Evolutionary conservation across 495 filamentous ascomycete genomes (phyloP).

Genomic region (Xylaria curta): DNA sequence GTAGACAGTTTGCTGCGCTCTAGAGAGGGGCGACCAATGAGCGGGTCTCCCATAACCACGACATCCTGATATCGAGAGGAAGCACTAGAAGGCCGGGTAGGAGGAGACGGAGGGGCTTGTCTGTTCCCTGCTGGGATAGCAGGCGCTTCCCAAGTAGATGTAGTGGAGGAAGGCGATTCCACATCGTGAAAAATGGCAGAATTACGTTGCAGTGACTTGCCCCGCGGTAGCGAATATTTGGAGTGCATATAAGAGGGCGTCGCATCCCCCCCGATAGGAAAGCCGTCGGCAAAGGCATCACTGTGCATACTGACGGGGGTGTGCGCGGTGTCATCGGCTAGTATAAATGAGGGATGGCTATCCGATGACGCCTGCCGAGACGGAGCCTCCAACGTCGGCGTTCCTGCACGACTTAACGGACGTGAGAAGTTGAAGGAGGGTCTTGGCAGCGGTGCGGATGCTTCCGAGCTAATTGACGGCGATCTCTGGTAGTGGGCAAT

Average conservation of each 20-base stretch:
- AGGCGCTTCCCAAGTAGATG: slow-evolving; percentile 68
- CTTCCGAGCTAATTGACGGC: slow-evolving; percentile 82
- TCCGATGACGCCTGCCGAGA: slow-evolving; percentile 65
- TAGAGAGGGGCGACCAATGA: slow-evolving; percentile 45
- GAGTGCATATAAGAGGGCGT: slow-evolving; percentile 83
- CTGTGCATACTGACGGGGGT: slow-evolving; percentile 70
- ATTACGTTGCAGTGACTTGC: slow-evolving; percentile 73
- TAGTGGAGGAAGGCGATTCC: slow-evolving; percentile 50
- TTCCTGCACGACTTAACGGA: slow-evolving; percentile 80
- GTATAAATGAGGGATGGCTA: slow-evolving; percentile 65
- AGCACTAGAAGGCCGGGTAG: slow-evolving; percentile 57
- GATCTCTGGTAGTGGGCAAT: slow-evolving; percentile 67
- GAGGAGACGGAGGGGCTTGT: slow-evolving; percentile 62
- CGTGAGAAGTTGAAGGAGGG: slow-evolving; percentile 93
- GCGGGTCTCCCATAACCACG: slow-evolving; percentile 45
- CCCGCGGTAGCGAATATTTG: slow-evolving; percentile 82
- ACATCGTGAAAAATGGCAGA: slow-evolving; percentile 69
- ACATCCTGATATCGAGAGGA: slow-evolving; percentile 44
- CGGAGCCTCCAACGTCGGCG: slow-evolving; percentile 65
- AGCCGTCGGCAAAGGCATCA: slow-evolving; percentile 61
- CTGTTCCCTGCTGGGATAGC: slow-evolving; percentile 53
- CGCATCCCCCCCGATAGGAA: slow-evolving; percentile 46
- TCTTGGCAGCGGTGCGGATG: slow-evolving; percentile 63
- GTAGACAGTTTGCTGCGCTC: slow-evolving; percentile 55
- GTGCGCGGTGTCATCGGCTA: slow-evolving; percentile 64